Percentiles rank a stretch among this genome's conserved stretches.
Evolutionary conservation across 768 basidiomycete species (phyloP).

Genomic region (Leccinum incarnatum): DNA sequence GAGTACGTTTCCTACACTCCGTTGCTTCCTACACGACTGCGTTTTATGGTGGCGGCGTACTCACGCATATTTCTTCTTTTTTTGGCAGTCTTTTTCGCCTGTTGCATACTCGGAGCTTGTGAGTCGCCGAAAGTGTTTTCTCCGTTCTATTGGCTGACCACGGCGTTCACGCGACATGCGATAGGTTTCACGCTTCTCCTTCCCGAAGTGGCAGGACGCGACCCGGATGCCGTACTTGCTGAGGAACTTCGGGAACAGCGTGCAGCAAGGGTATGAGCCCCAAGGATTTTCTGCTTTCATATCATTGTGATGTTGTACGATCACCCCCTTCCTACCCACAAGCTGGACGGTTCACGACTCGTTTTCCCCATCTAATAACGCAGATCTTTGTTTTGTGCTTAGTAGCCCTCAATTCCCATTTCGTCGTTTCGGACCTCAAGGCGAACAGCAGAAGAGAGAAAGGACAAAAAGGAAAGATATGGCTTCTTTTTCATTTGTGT

Average conservation of each 20-base stretch:
- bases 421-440: not conserved
- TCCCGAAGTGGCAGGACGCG: slow-evolving; percentile 50
- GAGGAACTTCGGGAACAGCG: slow-evolving; percentile 34
- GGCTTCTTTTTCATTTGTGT: not conserved
- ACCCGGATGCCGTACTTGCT: slow-evolving; percentile 46
- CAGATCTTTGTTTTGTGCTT: not conserved
- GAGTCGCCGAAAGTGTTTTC: slow-evolving; percentile 6
- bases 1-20: slow-evolving; percentile 49
- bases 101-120: slow-evolving; percentile 57
- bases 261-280: not conserved
- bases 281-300: not conserved
- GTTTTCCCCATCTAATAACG: not conserved
- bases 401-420: not conserved
- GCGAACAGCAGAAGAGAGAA: not conserved
- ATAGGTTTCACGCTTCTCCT: slow-evolving; percentile 44
- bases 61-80: not conserved
- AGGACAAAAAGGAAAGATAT: not conserved
- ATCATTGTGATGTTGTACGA: not conserved
- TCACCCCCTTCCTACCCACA: no score
- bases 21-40: not conserved
- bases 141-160: not conserved
- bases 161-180: not conserved
- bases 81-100: slow-evolving; percentile 63
- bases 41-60: not conserved
- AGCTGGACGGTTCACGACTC: not conserved